phyloP scores from a whole-genome alignment of 2,329 filamentous ascomycete genomes.

The Pleoardoris graminearum region DNA sequence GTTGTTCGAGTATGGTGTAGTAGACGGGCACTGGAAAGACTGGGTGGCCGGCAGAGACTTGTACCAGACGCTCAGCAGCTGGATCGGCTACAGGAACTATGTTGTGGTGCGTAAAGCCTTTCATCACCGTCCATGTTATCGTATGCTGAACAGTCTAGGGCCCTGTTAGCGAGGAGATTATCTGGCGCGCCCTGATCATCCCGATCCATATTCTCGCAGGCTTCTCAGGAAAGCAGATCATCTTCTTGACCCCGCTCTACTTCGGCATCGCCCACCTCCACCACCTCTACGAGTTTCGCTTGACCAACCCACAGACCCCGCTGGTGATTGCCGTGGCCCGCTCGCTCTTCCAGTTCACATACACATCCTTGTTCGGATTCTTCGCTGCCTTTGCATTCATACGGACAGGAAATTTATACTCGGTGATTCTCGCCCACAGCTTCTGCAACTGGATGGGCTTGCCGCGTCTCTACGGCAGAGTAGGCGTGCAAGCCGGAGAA shows the following conservation, averaged over 20 bases:
- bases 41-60: constrained; percentile 64
- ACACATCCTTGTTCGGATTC: constrained; percentile 91
- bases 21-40: constrained; percentile 69
- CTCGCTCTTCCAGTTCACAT: constrained; percentile 81
- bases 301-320: constrained; percentile 74
- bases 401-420: constrained; percentile 78
- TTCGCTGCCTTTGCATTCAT: constrained; percentile 89
- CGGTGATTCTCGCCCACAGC: constrained; percentile 74
- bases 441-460: constrained; percentile 95
- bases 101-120: constrained; percentile 69
- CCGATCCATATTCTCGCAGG: constrained; percentile 76
- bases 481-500: constrained; percentile 58
- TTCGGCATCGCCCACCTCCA: constrained; percentile 94
- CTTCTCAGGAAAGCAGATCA: constrained; percentile 57
- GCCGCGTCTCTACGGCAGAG: constrained; percentile 79
- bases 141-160: constrained; percentile 50
- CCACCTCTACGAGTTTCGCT: constrained; percentile 91
- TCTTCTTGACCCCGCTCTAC: constrained; percentile 83
- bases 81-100: constrained; percentile 84
- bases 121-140: not conserved
- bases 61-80: constrained; percentile 65
- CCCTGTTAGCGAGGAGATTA: constrained; percentile 87
- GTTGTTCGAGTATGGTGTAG: constrained; percentile 75
- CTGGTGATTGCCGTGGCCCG: constrained; percentile 66
- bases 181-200: constrained; percentile 86